Base-by-base conservation (phyloP, 2,329 filamentous ascomycete genomes). In the Ascochyta fabae region DNA sequence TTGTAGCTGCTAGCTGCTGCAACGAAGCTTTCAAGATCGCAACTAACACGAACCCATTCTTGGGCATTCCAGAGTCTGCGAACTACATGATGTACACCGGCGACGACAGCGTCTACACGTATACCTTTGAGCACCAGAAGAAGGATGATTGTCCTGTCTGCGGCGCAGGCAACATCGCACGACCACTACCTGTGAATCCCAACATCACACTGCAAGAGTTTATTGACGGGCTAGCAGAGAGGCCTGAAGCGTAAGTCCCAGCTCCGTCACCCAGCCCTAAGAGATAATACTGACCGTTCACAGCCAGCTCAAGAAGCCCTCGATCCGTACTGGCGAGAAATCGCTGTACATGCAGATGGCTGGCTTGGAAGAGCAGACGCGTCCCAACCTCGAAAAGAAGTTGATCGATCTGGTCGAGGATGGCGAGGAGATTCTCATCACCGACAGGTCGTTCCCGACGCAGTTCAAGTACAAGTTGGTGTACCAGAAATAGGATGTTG, bases 61-160 rank as follows among this genome's bases (percentile, higher is more conserved):
- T 99, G 15, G 90, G 89, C 12, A 82, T 86, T 60, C 87, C 89
- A 40, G 89, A 89, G 52, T 96, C 72, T 7, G 77, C 80, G 60
- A 82, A 96, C 75, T 99, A 99, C 79, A 98, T 98, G 93, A 96
- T 97, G 91, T 99, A 99, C 76, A 96, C 92, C 12, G 95, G 96
- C 42, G 93, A 98, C 70, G 94, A 96, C 70, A 86, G 90, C 63
- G 89, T 99, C 63, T 99, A 99, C 80, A 99, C 95, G 0, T 97
- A 96, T 77, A 99, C 95, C 0, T 99, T 98, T 75, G 88, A 92
- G 69, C 92, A 96, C 69, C 89, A 97, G 78, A 91, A 90, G 80
- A 98, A 97, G 76, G 84, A 89, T 15, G 95, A 98, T 76, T 99
- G 95, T 63, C 92, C 95, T 2, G 95, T 98, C 6, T 99, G 95